phyloP scores from a whole-genome alignment of 257 asterid species.

The Knoxia roxburghii region DNA sequence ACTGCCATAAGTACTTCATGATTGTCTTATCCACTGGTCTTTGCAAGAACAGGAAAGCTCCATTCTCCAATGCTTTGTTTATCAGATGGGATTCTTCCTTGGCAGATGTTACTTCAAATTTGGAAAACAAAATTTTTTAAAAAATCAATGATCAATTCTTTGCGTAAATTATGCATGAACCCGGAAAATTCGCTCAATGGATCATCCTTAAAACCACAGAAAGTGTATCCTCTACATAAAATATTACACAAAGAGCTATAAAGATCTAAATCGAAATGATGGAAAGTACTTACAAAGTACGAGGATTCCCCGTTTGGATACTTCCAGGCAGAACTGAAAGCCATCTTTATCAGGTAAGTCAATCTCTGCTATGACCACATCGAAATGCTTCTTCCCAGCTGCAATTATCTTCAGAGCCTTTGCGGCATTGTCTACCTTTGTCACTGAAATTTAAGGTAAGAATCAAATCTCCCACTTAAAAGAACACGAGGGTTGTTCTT shows the following conservation, averaged over 20 bases:
- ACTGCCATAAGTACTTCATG: constrained; percentile 10
- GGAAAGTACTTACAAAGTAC: constrained; percentile 11
- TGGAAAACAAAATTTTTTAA: not conserved
- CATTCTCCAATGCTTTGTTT: not conserved
- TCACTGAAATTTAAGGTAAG: constrained; percentile 9
- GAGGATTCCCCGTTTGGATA: not conserved
- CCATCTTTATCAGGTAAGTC: constrained; percentile 11
- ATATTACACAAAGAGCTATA: too few species aligned
- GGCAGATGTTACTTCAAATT: constrained; percentile 1
- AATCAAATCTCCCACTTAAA: too few species aligned
- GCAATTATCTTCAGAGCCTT: constrained; percentile 10
- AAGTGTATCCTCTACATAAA: too few species aligned
- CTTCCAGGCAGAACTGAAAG: constrained; percentile 6
- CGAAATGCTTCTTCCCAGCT: constrained; percentile 10
- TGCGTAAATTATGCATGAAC: not conserved
- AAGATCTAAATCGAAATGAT: too few species aligned
- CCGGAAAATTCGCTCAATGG: not conserved
- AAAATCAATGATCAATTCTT: too few species aligned
- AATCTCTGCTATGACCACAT: constrained; percentile 15
- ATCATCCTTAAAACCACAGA: too few species aligned
- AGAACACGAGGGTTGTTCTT: too few species aligned
- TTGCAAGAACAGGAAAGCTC: constrained; percentile 8
- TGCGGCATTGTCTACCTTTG: constrained; percentile 10
- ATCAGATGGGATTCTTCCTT: constrained; percentile 9
- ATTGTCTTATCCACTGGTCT: not conserved